Evolutionary conservation across 2,329 filamentous ascomycete species (phyloP).

Genomic region (Epichloe hybrida): DNA sequence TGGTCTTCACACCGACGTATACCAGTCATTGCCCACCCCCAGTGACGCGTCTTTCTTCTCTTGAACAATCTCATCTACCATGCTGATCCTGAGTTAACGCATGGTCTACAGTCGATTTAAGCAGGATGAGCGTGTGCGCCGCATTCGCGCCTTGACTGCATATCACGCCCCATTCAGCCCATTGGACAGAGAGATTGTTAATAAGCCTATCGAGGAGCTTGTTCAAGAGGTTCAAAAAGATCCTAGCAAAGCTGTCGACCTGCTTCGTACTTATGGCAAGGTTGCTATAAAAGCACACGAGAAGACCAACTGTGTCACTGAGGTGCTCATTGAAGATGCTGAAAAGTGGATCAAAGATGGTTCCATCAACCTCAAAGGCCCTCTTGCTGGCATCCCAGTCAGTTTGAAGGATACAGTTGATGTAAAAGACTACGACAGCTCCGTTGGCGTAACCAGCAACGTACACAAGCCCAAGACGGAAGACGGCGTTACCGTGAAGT

Average conservation of each 20-base stretch:
- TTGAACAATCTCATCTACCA: neutral
- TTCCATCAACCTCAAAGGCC: slow-evolving; percentile 59
- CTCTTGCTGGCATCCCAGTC: slow-evolving; percentile 75
- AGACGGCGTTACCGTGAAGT: slow-evolving; percentile 59
- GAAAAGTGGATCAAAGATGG: slow-evolving; percentile 53
- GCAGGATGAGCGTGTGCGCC: slow-evolving; percentile 57
- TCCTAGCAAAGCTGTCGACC: slow-evolving; percentile 49
- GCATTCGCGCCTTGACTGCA: slow-evolving; percentile 51
- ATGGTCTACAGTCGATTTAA: slow-evolving; percentile 51
- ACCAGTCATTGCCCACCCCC: neutral
- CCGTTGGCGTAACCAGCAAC: slow-evolving; percentile 66
- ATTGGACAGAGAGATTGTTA: slow-evolving; percentile 52
- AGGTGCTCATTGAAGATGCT: slow-evolving; percentile 67
- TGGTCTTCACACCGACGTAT: neutral
- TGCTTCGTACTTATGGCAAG: slow-evolving; percentile 79
- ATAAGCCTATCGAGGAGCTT: slow-evolving; percentile 62
- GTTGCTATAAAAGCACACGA: slow-evolving; percentile 71
- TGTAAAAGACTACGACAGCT: slow-evolving; percentile 71
- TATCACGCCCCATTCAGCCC: slow-evolving; percentile 55
- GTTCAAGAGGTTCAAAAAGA: slow-evolving; percentile 67
- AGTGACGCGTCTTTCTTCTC: neutral
- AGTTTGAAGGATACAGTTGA: slow-evolving; percentile 71
- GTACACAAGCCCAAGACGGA: slow-evolving; percentile 49
- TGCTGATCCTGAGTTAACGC: slow-evolving; percentile 14
- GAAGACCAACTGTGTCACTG: slow-evolving; percentile 81